These are phyloP conservation scores for Pseudoturritis turrita DNA, from an alignment of 345 rosid species.

Conservation along the genomic window DNA sequence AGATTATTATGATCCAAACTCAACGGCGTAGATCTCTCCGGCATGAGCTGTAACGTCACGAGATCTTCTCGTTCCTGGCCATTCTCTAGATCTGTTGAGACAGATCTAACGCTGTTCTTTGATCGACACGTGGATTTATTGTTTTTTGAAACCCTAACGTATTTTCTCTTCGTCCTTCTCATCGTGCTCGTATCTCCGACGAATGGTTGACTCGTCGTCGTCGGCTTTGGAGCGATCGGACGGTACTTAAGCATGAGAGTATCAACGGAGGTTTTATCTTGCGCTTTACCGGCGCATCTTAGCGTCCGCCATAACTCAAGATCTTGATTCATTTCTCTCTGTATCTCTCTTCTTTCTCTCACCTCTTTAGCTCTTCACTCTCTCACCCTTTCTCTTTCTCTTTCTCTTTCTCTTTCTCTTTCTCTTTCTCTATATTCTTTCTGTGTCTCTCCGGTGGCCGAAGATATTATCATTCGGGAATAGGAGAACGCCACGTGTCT, in stretches of 20 bases:
- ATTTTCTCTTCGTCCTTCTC: slow-evolving; percentile 62
- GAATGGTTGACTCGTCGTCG: slow-evolving; percentile 32
- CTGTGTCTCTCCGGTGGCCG: slow-evolving; percentile 11
- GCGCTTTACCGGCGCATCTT: slow-evolving; percentile 28
- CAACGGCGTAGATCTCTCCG: slow-evolving; percentile 36
- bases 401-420: neutral
- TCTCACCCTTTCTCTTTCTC: slow-evolving; percentile 3
- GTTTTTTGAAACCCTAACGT: slow-evolving; percentile 63
- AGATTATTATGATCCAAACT: slow-evolving; percentile 23
- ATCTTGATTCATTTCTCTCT: slow-evolving; percentile 21
- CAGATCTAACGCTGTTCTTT: slow-evolving; percentile 27
- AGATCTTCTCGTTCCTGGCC: slow-evolving; percentile 16
- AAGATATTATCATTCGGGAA: slow-evolving; percentile 33
- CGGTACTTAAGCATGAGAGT: slow-evolving; percentile 67
- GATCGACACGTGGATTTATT: slow-evolving; percentile 33
- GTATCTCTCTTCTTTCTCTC: neutral
- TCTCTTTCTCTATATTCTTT: slow-evolving; percentile 23
- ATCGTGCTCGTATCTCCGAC: slow-evolving; percentile 20
- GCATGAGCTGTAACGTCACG: slow-evolving; percentile 62
- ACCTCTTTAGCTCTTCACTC: neutral
- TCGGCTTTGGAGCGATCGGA: slow-evolving; percentile 54
- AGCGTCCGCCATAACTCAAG: slow-evolving; percentile 32
- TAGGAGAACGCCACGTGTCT: slow-evolving; percentile 43
- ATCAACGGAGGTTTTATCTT: slow-evolving; percentile 41
- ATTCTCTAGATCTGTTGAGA: slow-evolving; percentile 18